These are phyloP conservation scores for Myxozyma monticola DNA, from an alignment of 805 yeast genomes.

Conservation along the genomic window DNA sequence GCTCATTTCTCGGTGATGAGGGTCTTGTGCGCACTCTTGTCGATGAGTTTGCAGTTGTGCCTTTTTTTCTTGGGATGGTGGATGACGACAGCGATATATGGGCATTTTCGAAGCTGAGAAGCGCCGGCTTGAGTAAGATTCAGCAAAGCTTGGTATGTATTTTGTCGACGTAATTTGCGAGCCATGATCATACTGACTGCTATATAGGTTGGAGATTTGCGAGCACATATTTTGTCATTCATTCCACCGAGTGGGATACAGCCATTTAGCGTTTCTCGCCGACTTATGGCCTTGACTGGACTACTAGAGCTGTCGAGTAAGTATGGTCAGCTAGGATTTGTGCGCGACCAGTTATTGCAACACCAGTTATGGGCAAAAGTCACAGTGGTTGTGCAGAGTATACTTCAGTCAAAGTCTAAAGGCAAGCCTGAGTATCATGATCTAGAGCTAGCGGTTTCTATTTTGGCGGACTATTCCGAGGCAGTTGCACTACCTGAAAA, in stretches of 20 bases:
- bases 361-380: not conserved
- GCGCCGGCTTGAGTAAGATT: constrained; percentile 3
- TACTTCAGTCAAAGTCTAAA: not conserved
- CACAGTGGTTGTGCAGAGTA: not conserved
- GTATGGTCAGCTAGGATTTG: constrained; percentile 2
- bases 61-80: constrained; percentile 3
- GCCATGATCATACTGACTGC: not conserved
- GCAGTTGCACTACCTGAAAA: constrained; percentile 1
- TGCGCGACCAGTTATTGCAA: not conserved
- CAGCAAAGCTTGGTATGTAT: constrained; percentile 12
- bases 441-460: constrained; percentile 8
- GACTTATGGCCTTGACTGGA: constrained; percentile 15
- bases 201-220: constrained; percentile 14
- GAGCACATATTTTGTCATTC: not conserved
- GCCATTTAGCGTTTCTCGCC: constrained; percentile 7
- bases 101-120: constrained; percentile 1
- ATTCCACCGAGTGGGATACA: not conserved
- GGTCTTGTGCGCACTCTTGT: constrained; percentile 17
- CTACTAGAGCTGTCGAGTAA: constrained; percentile 9
- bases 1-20: constrained; percentile 15
- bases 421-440: constrained; percentile 6
- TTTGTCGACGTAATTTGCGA: not conserved
- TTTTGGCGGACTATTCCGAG: constrained; percentile 16
- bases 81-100: constrained; percentile 12
- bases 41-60: constrained; percentile 2